Base-by-base conservation (phyloP, 345 rosid species). In the Theobroma cacao region DNA sequence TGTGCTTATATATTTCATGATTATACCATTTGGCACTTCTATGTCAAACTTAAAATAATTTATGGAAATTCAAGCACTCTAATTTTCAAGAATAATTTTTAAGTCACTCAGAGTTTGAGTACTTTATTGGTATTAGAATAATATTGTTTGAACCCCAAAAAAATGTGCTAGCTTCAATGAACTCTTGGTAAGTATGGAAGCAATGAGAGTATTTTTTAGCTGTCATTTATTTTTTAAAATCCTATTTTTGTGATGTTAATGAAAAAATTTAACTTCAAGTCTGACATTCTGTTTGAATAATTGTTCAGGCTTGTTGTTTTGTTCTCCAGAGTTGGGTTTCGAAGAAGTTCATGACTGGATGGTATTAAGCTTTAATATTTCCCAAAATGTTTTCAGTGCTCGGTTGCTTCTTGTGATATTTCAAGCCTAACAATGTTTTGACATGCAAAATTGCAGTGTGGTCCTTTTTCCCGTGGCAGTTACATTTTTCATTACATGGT, bases 341-440 rank as follows among this genome's bases (percentile, higher is more conserved):
- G 17, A 91, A 86, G 88, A 91, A 89, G 88, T 91, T 91, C 76
- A 88, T 91, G 91, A 89, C 95, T 53, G 95, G 93, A 86, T 89
- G 95, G 95, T 91, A 84, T 83, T 60, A 36, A 28, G 59, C 68
- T 33, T 80, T 38, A 45, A 38, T 75, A 40, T 76, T 12, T 55
- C 45, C 73, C 58, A 13, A 8, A 13, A 61, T 43, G 45, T 76
- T 78, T 8, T 65, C 77, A 43, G 24, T 47, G 38, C 45, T 52
- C 30, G 40, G 14, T 12, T 13, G 15, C 40, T 62, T 4, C 14
- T 74, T 70, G 56, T 62, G 64, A 70, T 72, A 52, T 52, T 52
- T 78, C 43, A 52, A 80, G 47, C 73, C 74, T 86, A 75, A 89
- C 47, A 75, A 34, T 76, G 8, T 68, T 28, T 65, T 77, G 73